Evolutionary conservation across 2,329 filamentous ascomycete species (phyloP), one percentile per base, ranked within the genome.

Genomic region (Diaporthe australafricana): DNA sequence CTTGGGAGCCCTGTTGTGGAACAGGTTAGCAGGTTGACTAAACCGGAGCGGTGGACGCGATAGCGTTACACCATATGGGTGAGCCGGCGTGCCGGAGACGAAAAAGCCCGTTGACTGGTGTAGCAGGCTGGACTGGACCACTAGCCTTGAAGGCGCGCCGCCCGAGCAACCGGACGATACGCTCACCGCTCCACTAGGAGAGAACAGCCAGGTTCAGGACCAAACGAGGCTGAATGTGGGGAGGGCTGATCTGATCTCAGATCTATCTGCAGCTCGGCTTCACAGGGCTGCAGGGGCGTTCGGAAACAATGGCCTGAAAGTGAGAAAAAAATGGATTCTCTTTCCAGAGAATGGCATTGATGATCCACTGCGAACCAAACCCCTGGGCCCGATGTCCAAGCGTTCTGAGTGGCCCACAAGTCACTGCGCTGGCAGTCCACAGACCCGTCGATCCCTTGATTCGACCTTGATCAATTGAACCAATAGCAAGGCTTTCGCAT

Each of bases 1-100:
- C 96, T 65, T 94, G 94, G 56, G 94, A 91, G 75, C 96, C 96
- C 95, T 97, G 79, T 75, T 72, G 66, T 70, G 16, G 56, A 60
- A 73, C 52, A 17, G 73, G 77, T 83, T 74, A 82, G 80, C 74
- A 76, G 69, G 52, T 30, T 35, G 60, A 42, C 38, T 74, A 76
- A 69, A 48, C 27, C 35, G 53, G 11, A 35, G 16, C 32, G 72
- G 66, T 56, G 45, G 32, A 69, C n/a, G 45, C 40, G 53, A 53
- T 56, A 66, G 45, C 60, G 45, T 67, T n/a, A 52, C 62, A 62
- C n/a, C 27, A 25, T 42, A 62, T 35, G 5, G 14, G 11, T 32
- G 50, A 38, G 47, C 71, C 57, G 50, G 25, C 45, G 45, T 40
- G 38, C 48, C 35, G 52, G 60, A 25, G 48, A 48, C 38, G 40